Evolutionary conservation across 1,139 yeast species (phyloP), one percentile per base, ranked within the genome.

Genomic region (Suhomyces bribrorum): DNA sequence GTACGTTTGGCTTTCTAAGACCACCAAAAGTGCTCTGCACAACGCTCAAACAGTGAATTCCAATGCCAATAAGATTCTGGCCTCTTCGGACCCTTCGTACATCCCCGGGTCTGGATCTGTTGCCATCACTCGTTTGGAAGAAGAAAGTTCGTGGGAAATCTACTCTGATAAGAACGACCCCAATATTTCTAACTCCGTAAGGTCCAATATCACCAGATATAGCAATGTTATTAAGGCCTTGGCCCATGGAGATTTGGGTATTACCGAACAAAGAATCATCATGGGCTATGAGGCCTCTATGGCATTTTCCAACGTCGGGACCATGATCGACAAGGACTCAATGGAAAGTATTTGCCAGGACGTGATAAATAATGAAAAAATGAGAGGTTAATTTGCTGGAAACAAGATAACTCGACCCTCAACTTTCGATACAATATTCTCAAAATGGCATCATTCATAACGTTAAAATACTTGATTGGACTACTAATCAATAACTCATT

Each of bases 131-230:
- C 73, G 95, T 50, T 66, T 92, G 34, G 97, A 94, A 57, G 97
- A 92, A 57, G 96, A 89, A 56, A 85, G 96, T 32, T 86, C 96
- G 2, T 83, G 95, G 90, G 96, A 90, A 55, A 92, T 94, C 37
- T 94, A 94, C 63, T 84, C 95, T 38, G 98, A 94, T 61, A 76
- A 78, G 44, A 94, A 94, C 57, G 97, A 90, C 47, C 63, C 61
- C 5, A 56, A 65, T 17, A 83, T 94, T 14, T 65, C 86, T 4
- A 63, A 69, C 13, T 69, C 77, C 14, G 73, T 81, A 7, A 75
- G 94, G 49, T 79, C 77, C 45, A 84, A 89, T 16, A 90, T 94
- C 31, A 77, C 95, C 7, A 73, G 97, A 43, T 92, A 94, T 59
- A 78, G 83, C 37, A 89, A 89, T 61, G 90, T 94, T 46, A 72